Percentiles rank a stretch among this genome's conserved stretches.
phyloP scores from a whole-genome alignment of 352 stramenopile species.

The Phytophthora sansomeana region DNA sequence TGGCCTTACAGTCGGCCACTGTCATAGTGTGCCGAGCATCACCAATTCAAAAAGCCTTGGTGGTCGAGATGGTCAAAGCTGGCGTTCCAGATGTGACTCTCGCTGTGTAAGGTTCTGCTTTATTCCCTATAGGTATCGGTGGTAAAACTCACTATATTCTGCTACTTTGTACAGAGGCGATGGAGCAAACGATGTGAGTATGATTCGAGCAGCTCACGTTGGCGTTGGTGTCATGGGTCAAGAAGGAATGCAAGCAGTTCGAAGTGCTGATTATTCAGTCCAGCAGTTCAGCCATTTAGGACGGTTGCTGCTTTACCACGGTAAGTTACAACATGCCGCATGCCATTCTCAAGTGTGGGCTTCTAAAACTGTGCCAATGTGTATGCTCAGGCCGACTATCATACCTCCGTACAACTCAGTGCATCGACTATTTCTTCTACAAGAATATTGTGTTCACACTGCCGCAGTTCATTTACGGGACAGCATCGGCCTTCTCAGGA shows the following conservation, averaged over 20 bases:
- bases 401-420: conserved; percentile 95
- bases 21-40: conserved; percentile 92
- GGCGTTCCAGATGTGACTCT: conserved; percentile 88
- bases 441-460: conserved; percentile 97
- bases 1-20: conserved; percentile 77
- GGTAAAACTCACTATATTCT: conserved; percentile 31
- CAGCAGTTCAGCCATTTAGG: conserved; percentile 87
- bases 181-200: conserved; percentile 99
- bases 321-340: too few relatives aligned
- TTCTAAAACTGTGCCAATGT: background rate
- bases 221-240: conserved; percentile 98
- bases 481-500: conserved; percentile 89
- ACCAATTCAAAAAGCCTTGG: conserved; percentile 90
- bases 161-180: conserved; percentile 88
- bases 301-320: conserved; percentile 76
- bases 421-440: conserved; percentile 99
- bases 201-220: conserved; percentile 99
- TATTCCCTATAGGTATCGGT: too few relatives aligned
- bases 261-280: conserved; percentile 83
- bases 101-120: conserved; percentile 86
- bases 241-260: conserved; percentile 93
- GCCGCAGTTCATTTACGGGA: conserved; percentile 88
- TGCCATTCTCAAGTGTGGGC: background rate
- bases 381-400: conserved; percentile 90
- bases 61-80: conserved; percentile 95